Evolutionary conservation across 176 grass and related monocot species (phyloP), one percentile per base, ranked within the genome.

Genomic region (Calamus simplicifolius): DNA sequence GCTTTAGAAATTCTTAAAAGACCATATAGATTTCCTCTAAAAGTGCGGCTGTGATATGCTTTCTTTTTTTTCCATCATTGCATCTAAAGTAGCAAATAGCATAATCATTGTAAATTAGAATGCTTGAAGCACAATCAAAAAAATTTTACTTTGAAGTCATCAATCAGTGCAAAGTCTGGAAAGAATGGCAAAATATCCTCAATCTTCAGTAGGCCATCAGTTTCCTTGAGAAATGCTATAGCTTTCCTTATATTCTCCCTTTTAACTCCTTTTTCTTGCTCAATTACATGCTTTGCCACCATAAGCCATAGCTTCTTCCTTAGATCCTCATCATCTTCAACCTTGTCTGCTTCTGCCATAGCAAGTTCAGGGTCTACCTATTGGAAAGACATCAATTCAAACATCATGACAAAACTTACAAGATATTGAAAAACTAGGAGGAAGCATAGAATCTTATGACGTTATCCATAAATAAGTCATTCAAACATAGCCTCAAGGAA

Each of bases 151-250:
- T 97, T 90, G 73, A 97, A 97, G 65, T 97, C 92, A 2, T 97
- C 92, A 59, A 97, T 97, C 75, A 97, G 80, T 64, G 90, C 92
- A 14, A 97, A 97, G 66, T 97, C 92, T 31, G 92, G 92, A 49
- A 97, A 97, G 77, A 91, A 91, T 71, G 92, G 92, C 61, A 97
- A 78, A 54, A 97, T 97, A 57, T 97, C 92, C 78, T 97, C 92
- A 79, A 97, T 97, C 79, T 87, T 97, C 73, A 97, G 77, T 54
- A 97, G 82, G 53, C 90, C 88, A 56, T 87, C 86, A 58, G 92
- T 84, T 51, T 97, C 92, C 27, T 88, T 86, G 31, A 97, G 83
- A 69, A 97, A 97, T 55, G 89, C 92, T 62, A 97, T 89, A 53
- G 88, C 92, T 68, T 91, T 91, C 69, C 89, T 87, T 82, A 97